Evolutionary conservation across 2,329 filamentous ascomycete species (phyloP).

Genomic region (Pseudogymnoascus verrucosus): DNA sequence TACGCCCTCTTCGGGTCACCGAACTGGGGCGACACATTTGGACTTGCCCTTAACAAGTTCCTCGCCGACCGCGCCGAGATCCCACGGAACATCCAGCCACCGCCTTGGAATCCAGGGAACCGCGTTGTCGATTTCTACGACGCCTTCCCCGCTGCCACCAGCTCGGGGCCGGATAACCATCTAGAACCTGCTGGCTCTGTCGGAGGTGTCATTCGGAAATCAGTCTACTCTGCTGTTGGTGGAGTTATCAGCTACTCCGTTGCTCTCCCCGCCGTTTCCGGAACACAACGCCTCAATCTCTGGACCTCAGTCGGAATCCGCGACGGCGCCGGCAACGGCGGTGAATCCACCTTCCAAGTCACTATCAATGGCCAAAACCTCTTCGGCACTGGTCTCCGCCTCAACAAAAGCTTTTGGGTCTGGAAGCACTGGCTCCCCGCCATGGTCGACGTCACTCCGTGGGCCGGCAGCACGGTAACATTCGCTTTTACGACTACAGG

Average conservation of each 20-base stretch:
- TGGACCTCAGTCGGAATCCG: conserved; percentile 17
- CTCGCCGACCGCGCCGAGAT: conserved; percentile 12
- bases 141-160: conserved; percentile 8
- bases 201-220: conserved; percentile 13
- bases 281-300: conserved; percentile 13
- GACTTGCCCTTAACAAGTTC: conserved; percentile 13
- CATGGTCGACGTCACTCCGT: conserved; percentile 14
- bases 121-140: conserved; percentile 14
- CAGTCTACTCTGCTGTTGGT: conserved; percentile 14
- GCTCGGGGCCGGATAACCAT: conserved; percentile 13
- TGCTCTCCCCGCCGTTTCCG: conserved; percentile 10
- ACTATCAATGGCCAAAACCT: conserved; percentile 11
- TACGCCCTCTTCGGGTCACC: conserved; percentile 15
- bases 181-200: conserved; percentile 13
- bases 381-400: conserved; percentile 12
- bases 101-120: conserved; percentile 14
- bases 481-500: conserved; percentile 13
- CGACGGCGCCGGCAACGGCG: conserved; percentile 15
- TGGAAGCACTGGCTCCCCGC: conserved; percentile 16
- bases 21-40: conserved; percentile 14
- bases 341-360: conserved; percentile 14
- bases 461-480: conserved; percentile 13
- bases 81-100: conserved; percentile 12
- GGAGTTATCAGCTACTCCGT: conserved; percentile 12
- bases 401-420: conserved; percentile 13